Evolutionary conservation across 441 rosid species (phyloP).

Genomic region (Gossypium davidsonii): DNA sequence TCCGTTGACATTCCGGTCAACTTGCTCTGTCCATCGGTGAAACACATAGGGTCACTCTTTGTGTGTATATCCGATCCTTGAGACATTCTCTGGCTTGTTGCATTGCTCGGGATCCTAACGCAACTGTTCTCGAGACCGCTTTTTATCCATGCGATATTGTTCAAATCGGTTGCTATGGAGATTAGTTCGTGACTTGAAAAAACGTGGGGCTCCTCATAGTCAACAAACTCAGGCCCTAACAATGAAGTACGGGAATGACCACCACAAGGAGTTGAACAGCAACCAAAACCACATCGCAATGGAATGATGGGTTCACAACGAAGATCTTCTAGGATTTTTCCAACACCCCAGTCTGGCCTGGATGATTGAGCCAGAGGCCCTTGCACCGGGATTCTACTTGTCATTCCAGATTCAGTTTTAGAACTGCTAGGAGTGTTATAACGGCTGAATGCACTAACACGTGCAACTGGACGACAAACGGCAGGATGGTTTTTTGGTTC

Average conservation of each 20-base stretch:
- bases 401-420: slow-evolving; percentile 22
- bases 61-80: slow-evolving; percentile 33
- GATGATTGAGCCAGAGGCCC: slow-evolving; percentile 53
- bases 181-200: slow-evolving; percentile 67
- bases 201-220: slow-evolving; percentile 56
- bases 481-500: slow-evolving; percentile 23
- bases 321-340: slow-evolving; percentile 51
- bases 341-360: slow-evolving; percentile 36
- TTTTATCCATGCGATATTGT: slow-evolving; percentile 79
- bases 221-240: slow-evolving; percentile 77
- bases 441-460: slow-evolving; percentile 61
- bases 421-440: slow-evolving; percentile 38
- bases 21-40: slow-evolving; percentile 36
- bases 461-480: slow-evolving; percentile 50
- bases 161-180: slow-evolving; percentile 77
- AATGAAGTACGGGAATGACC: slow-evolving; percentile 29
- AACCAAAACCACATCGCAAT: slow-evolving; percentile 62
- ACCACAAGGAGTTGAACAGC: slow-evolving; percentile 36
- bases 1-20: slow-evolving; percentile 38
- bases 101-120: slow-evolving; percentile 17
- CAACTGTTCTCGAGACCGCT: slow-evolving; percentile 52
- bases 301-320: slow-evolving; percentile 49
- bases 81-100: slow-evolving; percentile 21
- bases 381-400: slow-evolving; percentile 34
- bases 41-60: slow-evolving; percentile 26